Base-by-base conservation (phyloP, 202 grass and related monocot genomes). In the Musa balbisiana region DNA sequence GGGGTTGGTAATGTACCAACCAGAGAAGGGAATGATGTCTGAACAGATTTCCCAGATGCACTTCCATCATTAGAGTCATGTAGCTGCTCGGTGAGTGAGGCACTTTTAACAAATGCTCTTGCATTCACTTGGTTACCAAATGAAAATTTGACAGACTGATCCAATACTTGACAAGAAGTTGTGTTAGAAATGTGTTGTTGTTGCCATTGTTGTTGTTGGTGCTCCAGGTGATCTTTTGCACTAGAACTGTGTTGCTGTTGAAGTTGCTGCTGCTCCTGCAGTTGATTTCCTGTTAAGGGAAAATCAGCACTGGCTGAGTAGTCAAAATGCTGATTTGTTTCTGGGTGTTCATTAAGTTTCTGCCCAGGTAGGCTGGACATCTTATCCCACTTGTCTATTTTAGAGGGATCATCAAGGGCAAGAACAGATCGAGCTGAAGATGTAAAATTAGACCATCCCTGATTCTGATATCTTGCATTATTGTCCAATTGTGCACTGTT, bases 401-500 rank as follows among this genome's bases (percentile, higher is more conserved):
- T 80, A 49, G 74, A 70, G 49, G 62, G 72, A 76, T 62, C 62
- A 78, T 62, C 20, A 19, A 71, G 83, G 56, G 59, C 33, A 43
- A 43, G 76, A 77, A 83, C 51, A 79, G 80, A 79, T 79, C 76
- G 89, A 55, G 43, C 9, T 23, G 74, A 63, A 82, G 87, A 75
- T 55, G 76, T 84, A 76, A 87, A 92, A 83, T 81, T 69, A 79
- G 79, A 56, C 49, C 66, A 72, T 80, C 84, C 79, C 1, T 70
- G 87, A 51, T 90, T 75, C 72, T 91, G 87, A 58, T 88, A 80
- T 50, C 54, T 76, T 58, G 79, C 53, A 49, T 82, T 79, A 65
- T 78, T 75, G 80, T 82, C 85, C 75, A 64, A 69, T 75, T 85
- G 93, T 67, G 85, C 90, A 69, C 75, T 82, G 81, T 80, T 79